Percentiles rank a stretch among this genome's conserved stretches.
phyloP scores from a whole-genome alignment of 73 alveolate genomes.

The Halteria grandinella region DNA sequence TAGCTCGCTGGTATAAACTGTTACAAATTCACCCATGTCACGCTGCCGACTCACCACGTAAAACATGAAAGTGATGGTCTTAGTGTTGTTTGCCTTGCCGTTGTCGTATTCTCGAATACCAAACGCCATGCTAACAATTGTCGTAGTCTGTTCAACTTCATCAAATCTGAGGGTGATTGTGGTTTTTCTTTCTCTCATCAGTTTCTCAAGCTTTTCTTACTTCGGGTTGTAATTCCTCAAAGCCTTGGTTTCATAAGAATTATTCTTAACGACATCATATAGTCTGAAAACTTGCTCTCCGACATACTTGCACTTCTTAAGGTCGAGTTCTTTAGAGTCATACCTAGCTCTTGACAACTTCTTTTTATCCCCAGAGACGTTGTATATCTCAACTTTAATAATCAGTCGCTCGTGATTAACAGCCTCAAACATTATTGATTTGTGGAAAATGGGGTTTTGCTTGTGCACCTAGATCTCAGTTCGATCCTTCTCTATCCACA shows the following conservation, averaged over 20 bases:
- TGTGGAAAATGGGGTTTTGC: conserved; percentile 62
- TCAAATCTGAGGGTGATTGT: conserved; percentile 46
- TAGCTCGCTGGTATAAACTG: conserved; percentile 42
- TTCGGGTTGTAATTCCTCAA: conserved; percentile 13
- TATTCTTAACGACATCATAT: conserved; percentile 35
- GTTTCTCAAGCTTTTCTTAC: conserved; percentile 19
- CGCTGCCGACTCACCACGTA: conserved; percentile 32
- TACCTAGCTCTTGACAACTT: too few relatives aligned
- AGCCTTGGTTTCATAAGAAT: conserved; percentile 29
- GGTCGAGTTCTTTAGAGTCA: conserved; percentile 30
- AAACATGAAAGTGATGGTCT: too few relatives aligned
- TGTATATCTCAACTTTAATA: not conserved
- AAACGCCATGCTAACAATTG: conserved; percentile 22
- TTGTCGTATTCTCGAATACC: conserved; percentile 42
- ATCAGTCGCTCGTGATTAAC: conserved; percentile 12
- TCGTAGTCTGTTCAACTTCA: conserved; percentile 60
- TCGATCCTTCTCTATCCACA: conserved; percentile 44
- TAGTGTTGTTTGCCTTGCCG: conserved; percentile 20
- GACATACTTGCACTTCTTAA: conserved; percentile 37
- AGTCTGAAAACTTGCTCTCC: conserved; percentile 48
- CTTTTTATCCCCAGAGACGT: conserved; percentile 41
- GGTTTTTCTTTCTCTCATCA: conserved; percentile 40
- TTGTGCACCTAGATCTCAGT: conserved; percentile 56
- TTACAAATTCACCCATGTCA: conserved; percentile 62
- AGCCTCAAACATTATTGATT: conserved; percentile 25